Evolutionary conservation across 306 rosid genomes (phyloP).

Genomic region (Acmispon strigosus): DNA sequence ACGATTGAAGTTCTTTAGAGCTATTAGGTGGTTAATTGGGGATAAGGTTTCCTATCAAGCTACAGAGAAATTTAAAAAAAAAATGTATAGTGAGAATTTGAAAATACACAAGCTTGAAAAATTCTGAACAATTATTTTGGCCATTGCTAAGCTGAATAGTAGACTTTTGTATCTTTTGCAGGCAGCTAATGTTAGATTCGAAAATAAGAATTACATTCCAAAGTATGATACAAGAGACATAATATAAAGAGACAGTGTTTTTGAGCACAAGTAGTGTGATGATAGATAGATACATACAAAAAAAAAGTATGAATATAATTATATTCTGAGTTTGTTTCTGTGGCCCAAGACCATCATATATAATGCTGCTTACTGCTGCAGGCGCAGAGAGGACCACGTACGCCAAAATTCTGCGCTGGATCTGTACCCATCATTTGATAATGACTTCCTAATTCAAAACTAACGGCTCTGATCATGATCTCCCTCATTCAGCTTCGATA

Average conservation of each 20-base stretch:
- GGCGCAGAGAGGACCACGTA: constrained; percentile 52
- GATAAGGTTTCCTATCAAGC: constrained; percentile 14
- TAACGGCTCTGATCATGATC: constrained; percentile 42
- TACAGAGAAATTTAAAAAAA: not conserved
- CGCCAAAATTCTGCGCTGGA: constrained; percentile 54
- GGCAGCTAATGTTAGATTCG: constrained; percentile 14
- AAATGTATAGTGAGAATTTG: not conserved
- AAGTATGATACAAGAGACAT: constrained; percentile 21
- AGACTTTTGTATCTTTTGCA: constrained; percentile 11
- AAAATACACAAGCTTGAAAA: not conserved
- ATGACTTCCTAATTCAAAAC: constrained; percentile 53
- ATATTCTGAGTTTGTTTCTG: not conserved
- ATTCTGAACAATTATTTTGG: constrained; percentile 19
- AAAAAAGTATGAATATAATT: not conserved
- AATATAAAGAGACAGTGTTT: constrained; percentile 29
- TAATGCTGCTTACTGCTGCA: constrained; percentile 17
- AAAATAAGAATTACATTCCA: constrained; percentile 16
- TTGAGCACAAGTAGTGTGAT: constrained; percentile 14
- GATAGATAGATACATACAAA: constrained; percentile 5
- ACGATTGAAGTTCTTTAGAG: constrained; percentile 16
- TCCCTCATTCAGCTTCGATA: not conserved
- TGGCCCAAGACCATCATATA: constrained; percentile 6
- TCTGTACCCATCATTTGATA: constrained; percentile 51
- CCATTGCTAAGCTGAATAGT: constrained; percentile 25
- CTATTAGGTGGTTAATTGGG: not conserved